Percentiles rank a stretch among this genome's conserved stretches.
Conservation (phyloP, 1,139 yeast species). For the Meyerozyma elateridarum region DNA sequence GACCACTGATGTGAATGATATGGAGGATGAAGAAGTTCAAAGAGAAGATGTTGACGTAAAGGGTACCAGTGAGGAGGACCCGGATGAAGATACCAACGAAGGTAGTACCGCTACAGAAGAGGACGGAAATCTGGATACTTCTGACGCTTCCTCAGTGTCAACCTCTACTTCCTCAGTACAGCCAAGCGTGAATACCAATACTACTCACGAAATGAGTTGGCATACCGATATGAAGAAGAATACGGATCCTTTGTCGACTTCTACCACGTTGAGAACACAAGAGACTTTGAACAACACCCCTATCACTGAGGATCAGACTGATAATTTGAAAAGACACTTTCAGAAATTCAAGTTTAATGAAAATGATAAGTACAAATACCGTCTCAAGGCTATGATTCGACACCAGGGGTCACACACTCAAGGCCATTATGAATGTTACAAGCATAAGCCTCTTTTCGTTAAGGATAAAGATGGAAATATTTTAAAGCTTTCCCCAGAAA, state of each 20-base stretch:
- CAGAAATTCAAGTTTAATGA: conserved; percentile 40
- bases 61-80: conserved; percentile 24
- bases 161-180: conserved; percentile 12
- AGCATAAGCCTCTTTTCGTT: conserved; percentile 59
- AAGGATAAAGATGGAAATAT: conserved; percentile 46
- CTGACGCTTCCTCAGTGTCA: conserved; percentile 5
- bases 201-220: conserved; percentile 8
- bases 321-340: conserved; percentile 35
- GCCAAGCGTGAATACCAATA: conserved; percentile 12
- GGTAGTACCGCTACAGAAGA: conserved; percentile 19
- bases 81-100: conserved; percentile 12
- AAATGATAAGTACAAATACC: conserved; percentile 47
- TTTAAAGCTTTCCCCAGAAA: conserved; percentile 45
- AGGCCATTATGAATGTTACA: conserved; percentile 87
- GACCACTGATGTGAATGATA: conserved; percentile 40
- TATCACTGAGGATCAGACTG: conserved; percentile 36
- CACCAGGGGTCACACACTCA: conserved; percentile 87
- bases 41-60: conserved; percentile 38
- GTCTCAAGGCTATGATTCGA: conserved; percentile 66
- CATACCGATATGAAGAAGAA: conserved; percentile 1
- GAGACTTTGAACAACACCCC: conserved; percentile 37
- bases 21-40: conserved; percentile 43
- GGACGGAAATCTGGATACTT: conserved; percentile 14
- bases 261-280: conserved; percentile 14
- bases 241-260: conserved; percentile 10